phyloP scores from a whole-genome alignment of 75 land plant genomes.

The Pinus tabuliformis region DNA sequence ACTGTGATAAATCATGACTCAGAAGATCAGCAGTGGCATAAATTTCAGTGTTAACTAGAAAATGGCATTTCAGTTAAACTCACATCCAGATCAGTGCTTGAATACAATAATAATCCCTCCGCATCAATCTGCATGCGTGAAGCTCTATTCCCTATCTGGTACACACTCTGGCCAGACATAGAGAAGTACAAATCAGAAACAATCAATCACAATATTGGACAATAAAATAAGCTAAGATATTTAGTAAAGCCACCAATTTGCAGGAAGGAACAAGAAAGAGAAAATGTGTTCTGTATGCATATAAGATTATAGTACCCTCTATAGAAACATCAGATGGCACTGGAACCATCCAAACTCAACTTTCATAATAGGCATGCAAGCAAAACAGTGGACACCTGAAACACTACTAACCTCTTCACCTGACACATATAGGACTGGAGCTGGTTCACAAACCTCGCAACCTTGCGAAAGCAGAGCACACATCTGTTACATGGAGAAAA shows the following conservation, averaged over 20 bases:
- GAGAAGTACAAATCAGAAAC: not conserved
- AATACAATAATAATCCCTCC: slow-evolving; percentile 61
- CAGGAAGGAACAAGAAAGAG: not conserved
- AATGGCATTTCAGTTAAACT: not conserved
- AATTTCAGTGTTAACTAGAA: not conserved
- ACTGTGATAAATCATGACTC: not conserved
- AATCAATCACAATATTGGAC: not conserved
- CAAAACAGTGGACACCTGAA: not conserved
- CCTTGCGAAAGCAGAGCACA: slow-evolving; percentile 68
- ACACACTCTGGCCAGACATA: slow-evolving; percentile 59
- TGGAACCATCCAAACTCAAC: too few species aligned
- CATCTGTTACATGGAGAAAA: slow-evolving; percentile 33
- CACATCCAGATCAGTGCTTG: slow-evolving; percentile 93
- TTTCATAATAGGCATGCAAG: not conserved
- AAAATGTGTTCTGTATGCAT: not conserved
- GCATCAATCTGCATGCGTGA: slow-evolving; percentile 68
- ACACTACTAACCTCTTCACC: slow-evolving; percentile 80
- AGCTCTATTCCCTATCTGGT: slow-evolving; percentile 88
- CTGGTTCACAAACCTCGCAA: slow-evolving; percentile 17
- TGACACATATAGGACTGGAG: slow-evolving; percentile 83
- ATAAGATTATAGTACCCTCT: too few species aligned
- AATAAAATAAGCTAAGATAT: not conserved
- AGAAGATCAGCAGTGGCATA: too few species aligned
- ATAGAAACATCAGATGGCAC: not conserved
- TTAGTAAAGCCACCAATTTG: not conserved